These are phyloP conservation scores for Dictyostelium citrinum DNA, from an alignment of 78 protist genomes.

Conservation along the genomic window DNA sequence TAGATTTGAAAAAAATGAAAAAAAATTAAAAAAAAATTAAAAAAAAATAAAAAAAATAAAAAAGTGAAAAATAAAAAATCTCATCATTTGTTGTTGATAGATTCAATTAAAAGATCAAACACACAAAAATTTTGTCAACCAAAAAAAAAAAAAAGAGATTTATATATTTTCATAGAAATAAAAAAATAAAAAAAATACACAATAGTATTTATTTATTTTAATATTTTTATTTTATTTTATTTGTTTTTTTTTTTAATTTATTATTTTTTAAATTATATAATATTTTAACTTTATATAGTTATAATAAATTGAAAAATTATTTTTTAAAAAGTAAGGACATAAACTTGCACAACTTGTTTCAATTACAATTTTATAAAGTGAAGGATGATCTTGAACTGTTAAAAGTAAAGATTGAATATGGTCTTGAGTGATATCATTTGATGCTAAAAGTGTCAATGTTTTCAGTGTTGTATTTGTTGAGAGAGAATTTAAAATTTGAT, in stretches of 20 bases:
- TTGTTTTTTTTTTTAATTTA: not conserved
- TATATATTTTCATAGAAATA: no score
- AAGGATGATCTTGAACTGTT: not conserved
- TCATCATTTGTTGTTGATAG: no score
- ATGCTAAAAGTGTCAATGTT: not conserved
- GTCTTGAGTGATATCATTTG: not conserved
- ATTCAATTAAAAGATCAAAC: no score
- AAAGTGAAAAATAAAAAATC: no score
- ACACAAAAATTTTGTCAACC: no score
- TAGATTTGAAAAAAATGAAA: no score
- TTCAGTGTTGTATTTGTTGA: not conserved
- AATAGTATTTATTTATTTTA: no score
- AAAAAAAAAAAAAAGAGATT: no score
- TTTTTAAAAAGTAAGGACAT: constrained; percentile 2
- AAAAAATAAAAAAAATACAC: no score
- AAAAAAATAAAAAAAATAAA: no score
- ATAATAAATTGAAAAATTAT: not conserved
- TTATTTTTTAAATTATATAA: not conserved
- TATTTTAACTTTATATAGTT: not conserved
- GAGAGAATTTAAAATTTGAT: not conserved
- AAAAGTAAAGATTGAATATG: not conserved
- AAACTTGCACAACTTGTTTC: not conserved
- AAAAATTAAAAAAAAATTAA: no score
- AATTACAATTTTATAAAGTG: not conserved
- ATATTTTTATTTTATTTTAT: not conserved